Percentiles rank a stretch among this genome's conserved stretches.
phyloP scores from a whole-genome alignment of 2,329 filamentous ascomycete species.

The Colletotrichum scovillei region DNA sequence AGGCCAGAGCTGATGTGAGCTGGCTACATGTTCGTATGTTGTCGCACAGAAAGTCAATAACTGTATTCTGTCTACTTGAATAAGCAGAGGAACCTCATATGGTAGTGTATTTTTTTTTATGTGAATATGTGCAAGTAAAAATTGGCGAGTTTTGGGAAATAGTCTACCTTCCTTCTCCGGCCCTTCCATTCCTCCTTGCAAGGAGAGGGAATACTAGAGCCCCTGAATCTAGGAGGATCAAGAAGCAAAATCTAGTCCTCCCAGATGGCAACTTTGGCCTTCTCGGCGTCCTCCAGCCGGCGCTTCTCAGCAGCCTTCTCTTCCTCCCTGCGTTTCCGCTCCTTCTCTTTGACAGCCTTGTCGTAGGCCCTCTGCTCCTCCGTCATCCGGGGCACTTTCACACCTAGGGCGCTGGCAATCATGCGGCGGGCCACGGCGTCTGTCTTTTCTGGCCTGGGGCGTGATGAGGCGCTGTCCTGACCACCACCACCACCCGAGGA shows the following conservation, averaged over 20 bases:
- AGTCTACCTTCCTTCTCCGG: not conserved
- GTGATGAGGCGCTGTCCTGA: constrained; percentile 38
- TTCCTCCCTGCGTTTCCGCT: constrained; percentile 79
- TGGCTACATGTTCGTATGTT: not conserved
- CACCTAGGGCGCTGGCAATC: constrained; percentile 89
- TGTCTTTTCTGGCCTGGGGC: constrained; percentile 83
- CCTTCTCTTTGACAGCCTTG: constrained; percentile 82
- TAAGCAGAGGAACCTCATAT: not conserved
- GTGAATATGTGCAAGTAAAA: not conserved
- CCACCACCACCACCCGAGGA: constrained; percentile 7
- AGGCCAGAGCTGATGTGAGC: not conserved
- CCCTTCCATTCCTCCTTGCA: not conserved
- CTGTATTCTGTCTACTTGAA: too few relatives aligned
- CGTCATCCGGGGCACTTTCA: constrained; percentile 82
- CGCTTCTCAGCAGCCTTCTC: constrained; percentile 74
- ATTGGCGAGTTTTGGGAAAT: not conserved
- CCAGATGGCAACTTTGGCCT: constrained; percentile 88
- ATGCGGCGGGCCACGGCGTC: constrained; percentile 89
- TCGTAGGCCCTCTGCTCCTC: constrained; percentile 93
- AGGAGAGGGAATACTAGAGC: not conserved
- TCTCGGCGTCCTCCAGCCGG: constrained; percentile 74
- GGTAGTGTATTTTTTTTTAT: not conserved
- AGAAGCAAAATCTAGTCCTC: constrained; percentile 66
- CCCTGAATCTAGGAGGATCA: not conserved
- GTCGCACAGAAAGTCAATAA: not conserved